Percentiles rank a stretch among this genome's conserved stretches.
Evolutionary conservation across 495 filamentous ascomycete species (phyloP).

Genomic region (Rostrohypoxylon terebratum): DNA sequence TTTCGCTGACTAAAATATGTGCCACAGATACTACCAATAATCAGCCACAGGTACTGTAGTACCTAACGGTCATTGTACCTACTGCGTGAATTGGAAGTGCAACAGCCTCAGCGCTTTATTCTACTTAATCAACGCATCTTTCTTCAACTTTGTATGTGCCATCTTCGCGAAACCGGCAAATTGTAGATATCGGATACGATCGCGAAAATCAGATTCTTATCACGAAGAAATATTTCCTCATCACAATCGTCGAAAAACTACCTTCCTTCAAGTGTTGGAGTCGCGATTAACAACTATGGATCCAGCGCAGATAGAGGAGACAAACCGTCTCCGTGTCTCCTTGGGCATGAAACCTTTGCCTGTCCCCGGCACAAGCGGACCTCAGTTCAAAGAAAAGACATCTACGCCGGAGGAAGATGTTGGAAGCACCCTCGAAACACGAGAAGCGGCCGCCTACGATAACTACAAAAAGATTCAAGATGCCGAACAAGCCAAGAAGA

Average conservation of each 20-base stretch:
- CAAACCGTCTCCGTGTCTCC: constrained; percentile 90
- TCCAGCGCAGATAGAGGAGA: constrained; percentile 88
- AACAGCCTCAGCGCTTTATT: no score
- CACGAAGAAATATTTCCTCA: neutral
- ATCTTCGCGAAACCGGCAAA: neutral
- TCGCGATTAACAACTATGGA: constrained; percentile 68
- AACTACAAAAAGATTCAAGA: constrained; percentile 68
- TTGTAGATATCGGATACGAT: no score
- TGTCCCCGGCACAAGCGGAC: constrained; percentile 72
- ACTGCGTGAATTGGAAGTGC: no score
- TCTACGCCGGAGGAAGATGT: constrained; percentile 63
- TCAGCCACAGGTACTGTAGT: neutral
- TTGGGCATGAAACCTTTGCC: constrained; percentile 92
- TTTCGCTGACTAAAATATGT: constrained; percentile 22
- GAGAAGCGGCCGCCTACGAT: constrained; percentile 79
- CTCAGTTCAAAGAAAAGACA: constrained; percentile 49
- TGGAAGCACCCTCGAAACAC: constrained; percentile 81
- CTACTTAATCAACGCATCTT: no score
- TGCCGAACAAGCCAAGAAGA: constrained; percentile 72
- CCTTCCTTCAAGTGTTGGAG: no score
- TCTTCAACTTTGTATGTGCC: no score
- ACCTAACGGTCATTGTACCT: no score
- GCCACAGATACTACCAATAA: neutral
- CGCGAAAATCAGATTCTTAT: neutral
- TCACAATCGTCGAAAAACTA: neutral